These are phyloP conservation scores for Coccomyxa subellipsoidea DNA, from an alignment of 163 green algal species.

Conservation along the genomic window DNA sequence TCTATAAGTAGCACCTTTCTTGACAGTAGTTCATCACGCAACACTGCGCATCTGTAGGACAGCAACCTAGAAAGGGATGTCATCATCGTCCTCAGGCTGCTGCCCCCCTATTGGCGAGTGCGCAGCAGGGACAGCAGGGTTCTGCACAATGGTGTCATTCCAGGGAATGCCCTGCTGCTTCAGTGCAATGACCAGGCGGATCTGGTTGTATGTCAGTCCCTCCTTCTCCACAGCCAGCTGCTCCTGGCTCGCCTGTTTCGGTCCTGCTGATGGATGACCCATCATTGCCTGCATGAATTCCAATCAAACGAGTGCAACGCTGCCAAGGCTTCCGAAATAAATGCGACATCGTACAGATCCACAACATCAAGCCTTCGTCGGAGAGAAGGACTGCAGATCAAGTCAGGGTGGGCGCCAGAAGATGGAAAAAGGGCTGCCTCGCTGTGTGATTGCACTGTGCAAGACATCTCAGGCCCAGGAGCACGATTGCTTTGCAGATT, in stretches of 20 bases:
- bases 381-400: neutral
- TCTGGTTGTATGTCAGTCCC: neutral
- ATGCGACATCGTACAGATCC: neutral
- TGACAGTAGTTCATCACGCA: too few relatives aligned
- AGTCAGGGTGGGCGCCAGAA: too few relatives aligned
- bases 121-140: neutral
- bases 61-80: neutral
- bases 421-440: neutral
- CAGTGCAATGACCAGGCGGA: neutral
- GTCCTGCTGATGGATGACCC: neutral
- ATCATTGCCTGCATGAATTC: neutral
- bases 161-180: neutral
- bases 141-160: neutral
- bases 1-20: too few relatives aligned
- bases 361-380: neutral
- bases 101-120: neutral
- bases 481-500: neutral
- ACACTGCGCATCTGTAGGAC: too few relatives aligned
- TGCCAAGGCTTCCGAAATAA: neutral
- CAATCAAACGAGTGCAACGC: neutral
- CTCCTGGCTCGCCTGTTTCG: neutral
- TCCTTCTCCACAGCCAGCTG: neutral
- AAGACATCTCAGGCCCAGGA: neutral
- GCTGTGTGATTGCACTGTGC: neutral
- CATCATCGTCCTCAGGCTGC: neutral